These are phyloP conservation scores for Penicillium sp. DNA, from an alignment of 2,329 filamentous ascomycete genomes.

Conservation along the genomic window DNA sequence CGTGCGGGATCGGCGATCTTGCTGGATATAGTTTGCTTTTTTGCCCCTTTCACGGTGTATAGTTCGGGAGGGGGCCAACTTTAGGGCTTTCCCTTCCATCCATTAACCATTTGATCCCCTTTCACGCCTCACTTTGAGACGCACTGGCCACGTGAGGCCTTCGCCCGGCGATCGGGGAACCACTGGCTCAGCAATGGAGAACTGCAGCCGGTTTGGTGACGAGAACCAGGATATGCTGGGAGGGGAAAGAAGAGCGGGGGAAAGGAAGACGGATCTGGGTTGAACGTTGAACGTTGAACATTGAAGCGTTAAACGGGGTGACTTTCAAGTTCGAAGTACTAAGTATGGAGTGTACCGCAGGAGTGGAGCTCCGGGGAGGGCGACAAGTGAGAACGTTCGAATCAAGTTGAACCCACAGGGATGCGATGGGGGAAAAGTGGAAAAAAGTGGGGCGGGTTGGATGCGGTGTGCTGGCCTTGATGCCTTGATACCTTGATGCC, in stretches of 20 bases:
- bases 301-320: background rate
- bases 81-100: slow-evolving; percentile 3
- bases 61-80: slow-evolving; percentile 1
- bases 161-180: slow-evolving; percentile 27
- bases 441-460: background rate
- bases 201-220: slow-evolving; percentile 25
- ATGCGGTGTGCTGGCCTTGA: background rate
- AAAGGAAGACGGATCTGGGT: slow-evolving; percentile 10
- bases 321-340: background rate
- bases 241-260: background rate
- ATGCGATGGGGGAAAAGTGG: background rate
- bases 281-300: slow-evolving; percentile 4
- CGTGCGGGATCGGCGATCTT: slow-evolving; percentile 11
- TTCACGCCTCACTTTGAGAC: slow-evolving; percentile 35
- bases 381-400: slow-evolving; percentile 3
- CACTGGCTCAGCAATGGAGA: slow-evolving; percentile 19
- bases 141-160: slow-evolving; percentile 34
- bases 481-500: background rate
- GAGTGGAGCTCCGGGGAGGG: background rate
- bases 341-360: slow-evolving; percentile 7
- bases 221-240: slow-evolving; percentile 8
- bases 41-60: slow-evolving; percentile 12
- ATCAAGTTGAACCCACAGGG: background rate
- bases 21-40: slow-evolving; percentile 6
- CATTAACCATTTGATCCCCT: slow-evolving; percentile 14